A percentile compares a stretch with the other conserved stretches of the same genome.
Evolutionary conservation across 495 filamentous ascomycete species (phyloP).

Genomic region (Trichoderma asperelloides): DNA sequence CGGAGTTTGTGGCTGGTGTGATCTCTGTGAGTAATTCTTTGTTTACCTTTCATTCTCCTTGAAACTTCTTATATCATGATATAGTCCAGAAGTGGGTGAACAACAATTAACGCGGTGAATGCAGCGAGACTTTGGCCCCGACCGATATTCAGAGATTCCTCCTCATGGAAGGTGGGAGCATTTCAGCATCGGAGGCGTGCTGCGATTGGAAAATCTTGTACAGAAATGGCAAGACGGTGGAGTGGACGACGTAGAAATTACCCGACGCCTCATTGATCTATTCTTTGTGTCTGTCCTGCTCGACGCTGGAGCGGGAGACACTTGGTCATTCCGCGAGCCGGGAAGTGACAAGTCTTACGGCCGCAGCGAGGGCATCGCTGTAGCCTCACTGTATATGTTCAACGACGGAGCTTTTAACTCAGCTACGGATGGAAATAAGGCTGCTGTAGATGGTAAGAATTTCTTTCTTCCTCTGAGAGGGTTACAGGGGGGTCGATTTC

Average conservation of each 20-base stretch:
- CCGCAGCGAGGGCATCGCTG: constrained; percentile 52
- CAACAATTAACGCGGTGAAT: not conserved
- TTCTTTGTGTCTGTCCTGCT: constrained; percentile 62
- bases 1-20: constrained; percentile 10
- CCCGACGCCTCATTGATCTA: constrained; percentile 56
- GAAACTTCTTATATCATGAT: too few species aligned
- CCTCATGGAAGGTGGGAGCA: constrained; percentile 66
- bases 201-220: constrained; percentile 58
- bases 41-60: not conserved
- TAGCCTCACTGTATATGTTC: constrained; percentile 53
- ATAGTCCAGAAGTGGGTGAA: not conserved
- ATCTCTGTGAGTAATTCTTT: not conserved
- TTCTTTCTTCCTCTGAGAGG: not conserved
- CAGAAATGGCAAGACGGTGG: constrained; percentile 21
- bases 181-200: constrained; percentile 59
- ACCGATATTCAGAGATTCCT: constrained; percentile 40
- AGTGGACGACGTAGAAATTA: constrained; percentile 49
- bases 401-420: constrained; percentile 38
- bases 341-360: constrained; percentile 36
- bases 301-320: constrained; percentile 57
- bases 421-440: constrained; percentile 10
- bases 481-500: not conserved
- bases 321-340: constrained; percentile 49
- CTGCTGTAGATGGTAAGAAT: constrained; percentile 11
- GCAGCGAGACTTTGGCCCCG: constrained; percentile 47